phyloP scores from a whole-genome alignment of 805 yeast species.

The Saturnispora halmiae region DNA sequence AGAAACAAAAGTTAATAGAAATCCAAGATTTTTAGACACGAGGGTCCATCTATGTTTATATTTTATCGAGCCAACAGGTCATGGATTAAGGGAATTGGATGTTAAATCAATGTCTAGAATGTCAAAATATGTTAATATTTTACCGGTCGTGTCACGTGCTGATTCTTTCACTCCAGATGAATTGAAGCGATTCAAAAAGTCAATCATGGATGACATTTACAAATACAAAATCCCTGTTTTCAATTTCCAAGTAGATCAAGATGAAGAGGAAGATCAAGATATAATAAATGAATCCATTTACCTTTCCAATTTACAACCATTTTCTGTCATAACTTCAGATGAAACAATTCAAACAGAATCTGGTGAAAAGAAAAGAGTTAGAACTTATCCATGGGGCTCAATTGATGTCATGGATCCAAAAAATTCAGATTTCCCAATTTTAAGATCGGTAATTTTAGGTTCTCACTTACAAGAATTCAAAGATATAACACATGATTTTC shows the following conservation, averaged over 20 bases:
- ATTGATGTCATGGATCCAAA: conserved; percentile 46
- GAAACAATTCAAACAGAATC: conserved; percentile 32
- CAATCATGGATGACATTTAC: conserved; percentile 53
- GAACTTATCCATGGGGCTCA: conserved; percentile 73
- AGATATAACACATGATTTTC: conserved; percentile 56
- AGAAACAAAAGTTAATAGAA: conserved; percentile 79
- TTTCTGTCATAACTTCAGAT: conserved; percentile 63
- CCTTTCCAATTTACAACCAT: conserved; percentile 60
- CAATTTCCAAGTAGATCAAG: conserved; percentile 64
- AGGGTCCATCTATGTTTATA: conserved; percentile 68
- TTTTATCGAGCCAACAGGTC: conserved; percentile 68
- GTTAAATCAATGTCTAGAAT: conserved; percentile 61
- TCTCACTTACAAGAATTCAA: conserved; percentile 56
- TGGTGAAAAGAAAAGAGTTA: conserved; percentile 48
- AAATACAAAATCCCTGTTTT: conserved; percentile 63
- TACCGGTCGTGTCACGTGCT: conserved; percentile 63
- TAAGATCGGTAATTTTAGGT: conserved; percentile 48
- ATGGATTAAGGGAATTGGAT: conserved; percentile 68
- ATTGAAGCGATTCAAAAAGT: conserved; percentile 48
- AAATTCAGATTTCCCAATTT: conserved; percentile 43
- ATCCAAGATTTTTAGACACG: conserved; percentile 71
- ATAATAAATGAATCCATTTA: conserved; percentile 59
- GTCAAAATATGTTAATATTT: conserved; percentile 62
- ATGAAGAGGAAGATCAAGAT: conserved; percentile 57
- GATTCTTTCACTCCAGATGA: conserved; percentile 62